Evolutionary conservation across 192 early-diverging fungal genomes (phyloP).

Genomic region (Dimargaris verticillata): DNA sequence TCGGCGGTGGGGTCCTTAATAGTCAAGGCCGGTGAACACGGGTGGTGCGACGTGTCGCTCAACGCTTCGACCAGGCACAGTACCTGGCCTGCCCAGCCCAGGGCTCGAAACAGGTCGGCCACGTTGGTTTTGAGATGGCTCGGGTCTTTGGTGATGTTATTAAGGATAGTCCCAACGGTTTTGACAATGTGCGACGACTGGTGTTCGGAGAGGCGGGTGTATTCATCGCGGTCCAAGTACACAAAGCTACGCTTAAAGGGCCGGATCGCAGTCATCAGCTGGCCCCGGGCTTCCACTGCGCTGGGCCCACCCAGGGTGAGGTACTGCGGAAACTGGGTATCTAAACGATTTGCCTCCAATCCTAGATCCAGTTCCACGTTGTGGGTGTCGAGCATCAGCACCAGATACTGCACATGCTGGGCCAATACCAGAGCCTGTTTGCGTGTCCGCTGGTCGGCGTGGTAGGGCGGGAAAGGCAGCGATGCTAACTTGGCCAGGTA

Average conservation of each 20-base stretch:
- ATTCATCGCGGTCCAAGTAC: conserved; percentile 5
- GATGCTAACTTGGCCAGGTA: conserved; percentile 4
- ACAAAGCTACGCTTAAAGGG: conserved; percentile 11
- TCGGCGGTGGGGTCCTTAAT: background rate
- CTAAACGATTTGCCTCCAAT: background rate
- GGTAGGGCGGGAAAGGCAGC: conserved; percentile 4
- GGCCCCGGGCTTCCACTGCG: background rate
- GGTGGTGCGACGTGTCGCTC: background rate
- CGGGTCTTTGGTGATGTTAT: background rate
- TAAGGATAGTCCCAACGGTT: conserved; percentile 1
- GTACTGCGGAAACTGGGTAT: conserved; percentile 9
- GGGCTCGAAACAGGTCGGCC: conserved; percentile 1
- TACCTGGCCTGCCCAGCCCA: conserved; percentile 9
- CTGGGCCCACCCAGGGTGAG: background rate
- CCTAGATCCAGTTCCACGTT: background rate
- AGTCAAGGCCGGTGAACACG: background rate
- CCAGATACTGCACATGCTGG: conserved; percentile 8
- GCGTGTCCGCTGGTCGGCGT: conserved; percentile 2
- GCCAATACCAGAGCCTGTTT: conserved; percentile 3
- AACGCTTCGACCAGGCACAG: conserved; percentile 7
- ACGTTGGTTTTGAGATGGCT: no score
- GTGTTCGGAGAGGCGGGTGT: background rate
- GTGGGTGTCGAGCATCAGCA: conserved; percentile 9
- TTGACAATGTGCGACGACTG: conserved; percentile 3
- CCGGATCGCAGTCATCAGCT: background rate